Base-by-base conservation (phyloP, 306 rosid genomes). In the Glycine tomentella region DNA sequence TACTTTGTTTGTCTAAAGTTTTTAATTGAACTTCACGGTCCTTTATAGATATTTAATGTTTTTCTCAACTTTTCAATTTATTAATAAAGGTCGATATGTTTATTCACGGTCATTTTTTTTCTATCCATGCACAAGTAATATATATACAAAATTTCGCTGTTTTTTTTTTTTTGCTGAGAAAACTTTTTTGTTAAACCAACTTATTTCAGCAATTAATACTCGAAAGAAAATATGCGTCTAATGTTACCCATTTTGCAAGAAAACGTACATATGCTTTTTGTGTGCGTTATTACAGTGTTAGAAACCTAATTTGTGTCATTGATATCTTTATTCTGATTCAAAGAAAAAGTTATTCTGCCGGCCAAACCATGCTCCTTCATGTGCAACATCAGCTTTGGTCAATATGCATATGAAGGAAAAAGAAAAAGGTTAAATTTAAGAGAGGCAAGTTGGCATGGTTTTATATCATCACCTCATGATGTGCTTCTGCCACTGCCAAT, bases 211-310 rank as follows among this genome's bases (percentile, higher is more conserved):
- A 62, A 61, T 63, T 33, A 62, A 33, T 34, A 48, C 12, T 63
- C 3, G 68, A 55, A 25, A 59, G 31, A 46, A 48, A 45, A 58
- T 58, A 57, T 74, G 77, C 33, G 16, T 40, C 12, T 15, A 52
- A 78, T 68, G 59, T 78, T 68, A 40, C 82, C 50, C 76, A 78
- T 56, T 45, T 56, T 48, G 51, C 58, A 78, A 78, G 82, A 56
- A 69, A 79, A 31, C 76, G 62, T 56, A 56, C 50, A 69, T 13
- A 7, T 66, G 66, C 49, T 42, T 68, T 68, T 20, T 68, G 68
- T 44, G 69, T 44, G 49, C 38, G 48, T 78, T 25, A 44, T 13
- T 14, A 56, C 72, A 55, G 69, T 44, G 48, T 14, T 68, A 55
- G 33, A 33, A 55, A 31, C 11, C 6, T 44, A 16, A 55, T 57